Evolutionary conservation across 1,284 basidiomycete species (phyloP).

Genomic region (Ganoderma multipileum): DNA sequence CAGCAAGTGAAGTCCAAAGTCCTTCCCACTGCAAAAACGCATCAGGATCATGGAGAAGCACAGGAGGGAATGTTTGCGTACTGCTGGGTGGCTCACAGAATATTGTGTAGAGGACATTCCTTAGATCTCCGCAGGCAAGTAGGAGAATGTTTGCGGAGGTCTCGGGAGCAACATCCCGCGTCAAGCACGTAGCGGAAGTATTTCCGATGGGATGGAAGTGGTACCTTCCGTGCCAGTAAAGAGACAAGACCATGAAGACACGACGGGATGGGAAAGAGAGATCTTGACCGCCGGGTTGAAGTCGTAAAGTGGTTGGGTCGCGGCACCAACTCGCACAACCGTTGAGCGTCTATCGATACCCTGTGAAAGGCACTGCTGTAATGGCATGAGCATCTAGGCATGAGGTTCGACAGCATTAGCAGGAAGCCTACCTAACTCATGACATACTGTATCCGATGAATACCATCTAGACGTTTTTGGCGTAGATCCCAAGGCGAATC

Average conservation of each 20-base stretch:
- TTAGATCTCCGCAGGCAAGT: slow-evolving; percentile 63
- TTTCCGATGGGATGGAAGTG: slow-evolving; percentile 67
- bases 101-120: slow-evolving; percentile 61
- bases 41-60: slow-evolving; percentile 6
- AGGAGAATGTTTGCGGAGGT: slow-evolving; percentile 53
- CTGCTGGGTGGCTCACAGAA: slow-evolving; percentile 23
- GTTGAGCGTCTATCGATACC: neutral
- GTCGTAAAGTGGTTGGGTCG: neutral
- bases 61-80: slow-evolving; percentile 17
- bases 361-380: neutral
- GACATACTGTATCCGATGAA: neutral
- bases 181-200: slow-evolving; percentile 56
- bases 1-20: slow-evolving; percentile 65
- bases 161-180: slow-evolving; percentile 54
- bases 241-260: slow-evolving; percentile 41
- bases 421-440: neutral
- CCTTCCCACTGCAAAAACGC: slow-evolving; percentile 39
- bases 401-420: neutral
- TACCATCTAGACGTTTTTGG: neutral
- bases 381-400: neutral
- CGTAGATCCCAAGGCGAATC: neutral
- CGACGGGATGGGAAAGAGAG: neutral
- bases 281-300: neutral
- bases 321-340: neutral
- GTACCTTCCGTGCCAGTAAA: slow-evolving; percentile 48